Conservation (phyloP, 345 rosid species). For the Citrus cavaleriei region DNA sequence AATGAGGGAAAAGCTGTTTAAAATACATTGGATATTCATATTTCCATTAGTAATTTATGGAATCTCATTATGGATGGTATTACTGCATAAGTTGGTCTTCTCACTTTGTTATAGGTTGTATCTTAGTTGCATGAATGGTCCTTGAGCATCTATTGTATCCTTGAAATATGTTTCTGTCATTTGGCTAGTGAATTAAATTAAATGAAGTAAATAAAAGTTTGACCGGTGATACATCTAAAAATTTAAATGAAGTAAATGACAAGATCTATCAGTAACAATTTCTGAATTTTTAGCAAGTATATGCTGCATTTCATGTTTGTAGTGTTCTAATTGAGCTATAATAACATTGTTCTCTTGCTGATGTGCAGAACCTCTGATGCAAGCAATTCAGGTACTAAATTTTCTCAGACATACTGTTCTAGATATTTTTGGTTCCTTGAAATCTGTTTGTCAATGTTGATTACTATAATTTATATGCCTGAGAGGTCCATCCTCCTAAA, state of each 20-base stretch:
- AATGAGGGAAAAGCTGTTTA: neutral
- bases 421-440: neutral
- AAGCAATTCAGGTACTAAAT: slow-evolving; percentile 46
- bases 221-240: neutral
- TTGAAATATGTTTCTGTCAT: neutral
- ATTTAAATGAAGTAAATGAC: neutral
- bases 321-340: neutral
- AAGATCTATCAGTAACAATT: neutral
- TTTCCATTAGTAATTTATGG: neutral
- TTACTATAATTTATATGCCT: neutral
- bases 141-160: neutral
- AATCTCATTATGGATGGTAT: neutral
- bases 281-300: neutral
- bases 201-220: neutral
- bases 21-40: neutral
- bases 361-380: slow-evolving; percentile 55
- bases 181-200: neutral
- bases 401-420: neutral
- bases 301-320: neutral
- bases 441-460: neutral
- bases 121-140: neutral
- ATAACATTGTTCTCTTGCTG: slow-evolving; percentile 10
- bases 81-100: neutral
- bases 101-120: neutral
- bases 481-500: neutral